A percentile compares a stretch with the other conserved stretches of the same genome.
phyloP scores from a whole-genome alignment of 345 rosid species.

The Garcia nutans region DNA sequence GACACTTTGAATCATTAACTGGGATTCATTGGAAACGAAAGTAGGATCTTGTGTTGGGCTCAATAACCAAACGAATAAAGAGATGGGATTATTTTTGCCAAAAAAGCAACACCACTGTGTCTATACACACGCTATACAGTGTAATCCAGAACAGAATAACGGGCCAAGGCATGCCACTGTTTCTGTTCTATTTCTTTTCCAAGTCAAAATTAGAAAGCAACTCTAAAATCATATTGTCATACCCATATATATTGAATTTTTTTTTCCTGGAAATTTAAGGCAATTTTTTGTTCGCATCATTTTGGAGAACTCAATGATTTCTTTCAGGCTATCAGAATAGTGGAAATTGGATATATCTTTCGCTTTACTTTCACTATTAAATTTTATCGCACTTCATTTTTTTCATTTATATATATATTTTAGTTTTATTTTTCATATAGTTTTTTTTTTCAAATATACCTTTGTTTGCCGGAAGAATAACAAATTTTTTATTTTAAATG shows the following conservation, averaged over 20 bases:
- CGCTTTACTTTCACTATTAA: too few relatives aligned
- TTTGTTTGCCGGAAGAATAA: too few relatives aligned
- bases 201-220: conserved; percentile 16
- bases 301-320: not conserved
- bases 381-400: too few relatives aligned
- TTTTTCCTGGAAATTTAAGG: not conserved
- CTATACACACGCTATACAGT: too few relatives aligned
- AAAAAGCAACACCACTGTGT: conserved; percentile 8
- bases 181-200: not conserved
- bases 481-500: too few relatives aligned
- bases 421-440: too few relatives aligned
- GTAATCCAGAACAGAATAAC: not conserved
- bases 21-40: conserved; percentile 21
- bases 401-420: too few relatives aligned
- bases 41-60: conserved; percentile 18
- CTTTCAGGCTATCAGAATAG: too few relatives aligned
- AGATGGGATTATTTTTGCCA: conserved; percentile 21
- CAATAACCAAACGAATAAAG: conserved; percentile 15
- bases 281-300: not conserved
- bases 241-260: not conserved
- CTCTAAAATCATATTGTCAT: conserved; percentile 3
- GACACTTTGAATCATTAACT: conserved; percentile 2
- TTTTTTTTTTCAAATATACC: too few relatives aligned
- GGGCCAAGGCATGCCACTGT: conserved; percentile 6
- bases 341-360: too few relatives aligned